A percentile compares a stretch with the other conserved stretches of the same genome.
Conservation (phyloP, 2,329 filamentous ascomycete genomes). For the Passalora sequoiae region DNA sequence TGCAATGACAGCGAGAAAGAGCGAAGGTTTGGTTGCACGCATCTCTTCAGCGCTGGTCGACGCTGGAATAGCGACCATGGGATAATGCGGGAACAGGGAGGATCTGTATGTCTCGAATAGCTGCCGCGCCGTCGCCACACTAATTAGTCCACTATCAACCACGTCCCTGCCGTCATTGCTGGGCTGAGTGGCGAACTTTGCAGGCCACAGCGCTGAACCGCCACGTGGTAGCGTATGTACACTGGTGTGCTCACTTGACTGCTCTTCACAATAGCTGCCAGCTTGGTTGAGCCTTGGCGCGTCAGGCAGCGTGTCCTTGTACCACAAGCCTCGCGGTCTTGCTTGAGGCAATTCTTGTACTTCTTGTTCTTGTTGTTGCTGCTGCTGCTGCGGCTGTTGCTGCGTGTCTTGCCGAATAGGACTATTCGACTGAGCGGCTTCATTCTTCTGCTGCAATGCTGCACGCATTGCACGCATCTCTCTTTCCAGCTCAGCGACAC, state of each 20-base stretch:
- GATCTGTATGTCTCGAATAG: constrained; percentile 57
- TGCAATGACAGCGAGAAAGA: constrained; percentile 68
- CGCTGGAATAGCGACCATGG: constrained; percentile 56
- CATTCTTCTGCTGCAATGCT: constrained; percentile 31
- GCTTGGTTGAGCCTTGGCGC: constrained; percentile 5
- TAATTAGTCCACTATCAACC: constrained; percentile 57
- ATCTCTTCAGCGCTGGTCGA: constrained; percentile 52
- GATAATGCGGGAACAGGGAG: constrained; percentile 57
- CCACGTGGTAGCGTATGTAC: not conserved
- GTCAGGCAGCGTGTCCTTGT: constrained; percentile 7
- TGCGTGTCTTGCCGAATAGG: not conserved
- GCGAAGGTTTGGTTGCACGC: constrained; percentile 55
- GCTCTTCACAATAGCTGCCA: constrained; percentile 5
- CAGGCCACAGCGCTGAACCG: constrained; percentile 11
- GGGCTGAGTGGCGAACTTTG: constrained; percentile 8
- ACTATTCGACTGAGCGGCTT: constrained; percentile 3
- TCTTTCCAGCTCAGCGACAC: constrained; percentile 43
- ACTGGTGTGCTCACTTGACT: not conserved
- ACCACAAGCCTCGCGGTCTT: constrained; percentile 10
- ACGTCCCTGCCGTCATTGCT: constrained; percentile 31
- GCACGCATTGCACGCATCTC: constrained; percentile 40
- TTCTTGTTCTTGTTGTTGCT: not conserved
- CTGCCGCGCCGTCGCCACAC: constrained; percentile 50
- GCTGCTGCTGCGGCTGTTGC: not conserved
- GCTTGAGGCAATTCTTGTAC: not conserved